Evolutionary conservation across 1,284 basidiomycete species (phyloP), one percentile per base, ranked within the genome.

Genomic region (Melampsora larici-populina): DNA sequence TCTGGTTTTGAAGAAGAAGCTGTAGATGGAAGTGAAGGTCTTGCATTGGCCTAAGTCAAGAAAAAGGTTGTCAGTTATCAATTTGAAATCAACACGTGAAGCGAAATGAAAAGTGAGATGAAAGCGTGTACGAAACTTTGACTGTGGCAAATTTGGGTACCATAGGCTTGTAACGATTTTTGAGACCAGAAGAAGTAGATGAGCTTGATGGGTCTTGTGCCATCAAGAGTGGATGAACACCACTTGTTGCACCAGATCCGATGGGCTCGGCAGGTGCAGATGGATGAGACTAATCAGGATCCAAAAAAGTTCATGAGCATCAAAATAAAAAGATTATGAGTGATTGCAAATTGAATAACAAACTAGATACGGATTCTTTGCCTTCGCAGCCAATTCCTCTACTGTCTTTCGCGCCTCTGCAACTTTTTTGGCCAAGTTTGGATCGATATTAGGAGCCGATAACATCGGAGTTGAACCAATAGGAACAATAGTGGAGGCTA

Each of bases 111-210:
- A 48, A 7, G 26, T 18, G 78, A 58, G 69, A 31, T 72, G 62
- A 62, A 62, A 58, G 68, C 51, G 29, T 63, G 40, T 13, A 68
- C 81, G 82, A 31, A 89, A 91, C 40, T 86, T 91, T 94, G 84
- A 96, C 94, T 4, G 92, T 93, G 0, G 93, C 91, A 84, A 97
- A 97, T 84, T 97, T 97, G 73, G 94, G 94, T 80, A 94, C 92
- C 93, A 97, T 97, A 9, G 94, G 92, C 83, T 94, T 95, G 85
- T 95, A 96, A 78, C 91, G 86, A 82, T 94, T 92, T 83, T 93
- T 94, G 84, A 91, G 92, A 46, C 89, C 90, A 82, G 91, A 90
- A 0, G 89, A 87, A 1, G 86, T 86, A 1, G 86, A 83, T 0
- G 87, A 86, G 0, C 84, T 43, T 74, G 83, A 15, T 87, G 87